phyloP scores from a whole-genome alignment of 2,329 filamentous ascomycete genomes.

The Fusarium sp. region DNA sequence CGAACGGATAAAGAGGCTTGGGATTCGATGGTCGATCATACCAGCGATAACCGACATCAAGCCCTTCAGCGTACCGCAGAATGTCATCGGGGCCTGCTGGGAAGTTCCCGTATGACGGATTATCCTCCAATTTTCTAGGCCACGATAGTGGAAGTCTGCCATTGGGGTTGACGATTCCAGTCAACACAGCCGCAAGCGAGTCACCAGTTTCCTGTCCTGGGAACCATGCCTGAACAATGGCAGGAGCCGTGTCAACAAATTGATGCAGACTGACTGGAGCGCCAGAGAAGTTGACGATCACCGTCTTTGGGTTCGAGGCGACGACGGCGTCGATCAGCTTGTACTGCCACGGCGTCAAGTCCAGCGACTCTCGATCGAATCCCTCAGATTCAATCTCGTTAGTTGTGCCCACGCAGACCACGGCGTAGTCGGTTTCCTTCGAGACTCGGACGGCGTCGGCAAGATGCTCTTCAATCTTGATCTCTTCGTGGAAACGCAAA shows the following conservation, averaged over 20 bases:
- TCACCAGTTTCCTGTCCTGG: neutral
- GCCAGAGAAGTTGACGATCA: conserved; percentile 4
- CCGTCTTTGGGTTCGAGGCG: neutral
- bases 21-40: conserved; percentile 20
- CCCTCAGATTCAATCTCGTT: conserved; percentile 4
- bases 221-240: neutral
- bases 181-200: neutral
- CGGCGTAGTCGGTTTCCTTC: neutral
- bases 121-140: neutral
- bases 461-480: neutral
- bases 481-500: conserved; percentile 21
- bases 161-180: neutral
- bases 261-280: neutral
- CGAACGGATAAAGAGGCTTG: conserved; percentile 25
- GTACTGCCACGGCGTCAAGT: neutral
- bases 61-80: neutral
- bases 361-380: neutral
- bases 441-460: neutral
- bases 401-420: conserved; percentile 1
- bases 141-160: neutral
- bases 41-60: conserved; percentile 26
- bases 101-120: neutral
- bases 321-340: neutral
- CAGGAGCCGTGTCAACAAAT: neutral
- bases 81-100: neutral